Percentiles rank a stretch among this genome's conserved stretches.
phyloP scores from a whole-genome alignment of 2,329 filamentous ascomycete species.

The Fusarium austroafricanum region DNA sequence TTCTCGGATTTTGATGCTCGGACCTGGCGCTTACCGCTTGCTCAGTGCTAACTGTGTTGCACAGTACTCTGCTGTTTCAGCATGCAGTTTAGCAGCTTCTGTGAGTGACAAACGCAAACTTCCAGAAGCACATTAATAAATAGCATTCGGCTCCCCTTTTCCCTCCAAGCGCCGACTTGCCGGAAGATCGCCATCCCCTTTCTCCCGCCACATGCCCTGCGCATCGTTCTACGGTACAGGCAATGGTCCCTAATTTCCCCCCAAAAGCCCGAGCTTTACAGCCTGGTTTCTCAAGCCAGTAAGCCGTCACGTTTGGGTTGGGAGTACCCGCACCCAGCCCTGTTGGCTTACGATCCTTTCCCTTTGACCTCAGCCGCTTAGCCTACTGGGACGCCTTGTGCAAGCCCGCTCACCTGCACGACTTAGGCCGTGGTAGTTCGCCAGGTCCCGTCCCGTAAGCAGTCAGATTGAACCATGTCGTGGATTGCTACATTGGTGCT shows the following conservation, averaged over 20 bases:
- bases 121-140: conserved; percentile 31
- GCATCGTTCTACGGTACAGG: conserved; percentile 26
- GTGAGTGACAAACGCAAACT: conserved; percentile 6
- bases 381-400: conserved; percentile 38
- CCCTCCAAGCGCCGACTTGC: conserved; percentile 16
- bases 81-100: conserved; percentile 14
- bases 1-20: conserved; percentile 7
- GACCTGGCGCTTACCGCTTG: conserved; percentile 20
- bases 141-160: conserved; percentile 20
- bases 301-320: conserved; percentile 22
- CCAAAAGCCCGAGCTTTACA: conserved; percentile 30
- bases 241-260: conserved; percentile 39
- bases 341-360: conserved; percentile 45
- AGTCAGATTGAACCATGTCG: conserved; percentile 43
- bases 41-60: conserved; percentile 14
- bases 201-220: conserved; percentile 20
- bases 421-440: background rate
- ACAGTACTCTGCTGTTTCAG: conserved; percentile 23
- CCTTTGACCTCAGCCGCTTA: conserved; percentile 40
- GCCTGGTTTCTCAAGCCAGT: conserved; percentile 21
- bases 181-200: conserved; percentile 33
- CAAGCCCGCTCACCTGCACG: conserved; percentile 18
- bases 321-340: conserved; percentile 39
- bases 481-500: conserved; percentile 14
- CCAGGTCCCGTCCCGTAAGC: conserved; percentile 16